Percentiles rank a stretch among this genome's conserved stretches.
Conservation (phyloP, 768 basidiomycete genomes). For the Boletus huronensis region DNA sequence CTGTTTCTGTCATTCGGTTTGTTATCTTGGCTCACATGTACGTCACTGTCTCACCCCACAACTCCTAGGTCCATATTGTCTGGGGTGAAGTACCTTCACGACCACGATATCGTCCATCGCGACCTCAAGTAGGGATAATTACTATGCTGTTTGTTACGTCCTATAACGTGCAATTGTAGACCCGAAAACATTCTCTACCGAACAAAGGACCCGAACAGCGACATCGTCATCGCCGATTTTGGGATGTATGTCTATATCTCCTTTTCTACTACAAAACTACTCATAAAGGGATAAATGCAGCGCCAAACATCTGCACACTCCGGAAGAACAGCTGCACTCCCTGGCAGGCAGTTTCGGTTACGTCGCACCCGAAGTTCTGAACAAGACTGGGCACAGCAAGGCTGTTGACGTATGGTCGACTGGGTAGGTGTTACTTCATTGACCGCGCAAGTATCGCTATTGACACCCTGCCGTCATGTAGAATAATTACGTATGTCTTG, state of each 20-base stretch:
- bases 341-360: constrained; percentile 85
- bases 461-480: constrained; percentile 28
- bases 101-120: constrained; percentile 91
- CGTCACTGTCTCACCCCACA: background rate
- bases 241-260: constrained; percentile 66
- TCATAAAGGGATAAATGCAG: constrained; percentile 35
- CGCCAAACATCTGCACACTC: constrained; percentile 75
- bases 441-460: background rate
- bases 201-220: constrained; percentile 69
- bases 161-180: constrained; percentile 34
- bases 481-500: constrained; percentile 92
- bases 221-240: constrained; percentile 94
- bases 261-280: background rate
- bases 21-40: constrained; percentile 23
- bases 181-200: constrained; percentile 97
- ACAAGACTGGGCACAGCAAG: constrained; percentile 81
- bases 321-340: constrained; percentile 66
- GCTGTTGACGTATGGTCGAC: constrained; percentile 93
- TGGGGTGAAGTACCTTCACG: constrained; percentile 86
- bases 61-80: constrained; percentile 66
- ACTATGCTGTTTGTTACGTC: background rate
- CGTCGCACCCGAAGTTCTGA: constrained; percentile 86
- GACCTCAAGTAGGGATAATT: constrained; percentile 74
- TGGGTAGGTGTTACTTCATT: constrained; percentile 52
- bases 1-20: constrained; percentile 69